These are phyloP conservation scores for Pseudovirgaria hyperparasitica DNA, from an alignment of 2,329 filamentous ascomycete species.

Conservation along the genomic window DNA sequence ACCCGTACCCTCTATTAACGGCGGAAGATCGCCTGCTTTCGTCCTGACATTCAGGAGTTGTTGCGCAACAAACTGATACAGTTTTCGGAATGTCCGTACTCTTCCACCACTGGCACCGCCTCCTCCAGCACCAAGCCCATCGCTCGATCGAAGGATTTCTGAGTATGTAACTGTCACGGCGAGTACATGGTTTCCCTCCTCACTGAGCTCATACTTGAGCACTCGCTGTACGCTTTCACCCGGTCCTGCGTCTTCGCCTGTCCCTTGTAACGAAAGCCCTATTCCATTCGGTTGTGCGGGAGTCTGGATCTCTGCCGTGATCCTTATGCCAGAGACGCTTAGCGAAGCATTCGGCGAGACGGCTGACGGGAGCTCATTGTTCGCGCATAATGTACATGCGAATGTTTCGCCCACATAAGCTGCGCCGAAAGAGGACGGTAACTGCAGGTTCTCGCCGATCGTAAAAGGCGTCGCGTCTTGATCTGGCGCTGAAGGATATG, in stretches of 20 bases:
- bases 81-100: constrained; percentile 77
- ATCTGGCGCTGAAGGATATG: constrained; percentile 46
- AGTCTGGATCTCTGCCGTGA: constrained; percentile 92
- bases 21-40: constrained; percentile 59
- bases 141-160: no score
- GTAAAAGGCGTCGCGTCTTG: constrained; percentile 40
- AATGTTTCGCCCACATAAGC: constrained; percentile 95
- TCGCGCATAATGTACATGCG: constrained; percentile 88
- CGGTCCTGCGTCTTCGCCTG: constrained; percentile 33
- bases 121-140: constrained; percentile 37
- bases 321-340: constrained; percentile 60
- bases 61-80: constrained; percentile 95
- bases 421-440: constrained; percentile 83
- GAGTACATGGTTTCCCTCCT: constrained; percentile 87
- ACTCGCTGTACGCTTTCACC: constrained; percentile 68
- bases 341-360: constrained; percentile 25
- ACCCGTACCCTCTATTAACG: no score
- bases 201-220: constrained; percentile 76
- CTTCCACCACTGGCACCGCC: constrained; percentile 41
- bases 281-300: constrained; percentile 55
- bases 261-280: constrained; percentile 41
- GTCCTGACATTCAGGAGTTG: constrained; percentile 81
- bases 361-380: constrained; percentile 59
- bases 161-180: constrained; percentile 92
- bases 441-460: constrained; percentile 54